Base-by-base conservation (phyloP, 805 yeast genomes). In the Cyberlindnera subsufficiens region DNA sequence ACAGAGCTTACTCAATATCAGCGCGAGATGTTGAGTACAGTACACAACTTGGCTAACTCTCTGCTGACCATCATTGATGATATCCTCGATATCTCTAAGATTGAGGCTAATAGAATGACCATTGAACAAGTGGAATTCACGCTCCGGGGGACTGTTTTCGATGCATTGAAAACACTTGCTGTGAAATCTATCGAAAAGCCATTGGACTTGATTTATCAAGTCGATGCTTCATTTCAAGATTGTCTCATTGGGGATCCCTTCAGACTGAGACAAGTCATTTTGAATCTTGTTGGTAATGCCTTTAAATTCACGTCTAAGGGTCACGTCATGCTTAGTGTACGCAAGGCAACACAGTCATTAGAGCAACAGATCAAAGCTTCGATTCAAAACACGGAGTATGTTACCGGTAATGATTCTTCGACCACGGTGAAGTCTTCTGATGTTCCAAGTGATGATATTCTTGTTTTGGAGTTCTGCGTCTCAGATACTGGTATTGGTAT, bases 81-180 rank as follows among this genome's bases (percentile, higher is more conserved):
- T 63, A 87, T 87, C 55, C 71, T 87, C 53, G 96, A 87, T 78
- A 87, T 87, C 57, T 87, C 96, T 41, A 87, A 87, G 75, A 87
- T 87, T 64, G 96, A 87, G 62, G 96, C 96, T 25, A 87, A 87
- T 63, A 73, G 95, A 64, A 88, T 87, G 96, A 87, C 95, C 0
- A 87, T 87, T 44, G 96, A 87, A 59, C 85, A 85, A 58, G 87
- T 86, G 47, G 95, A 89, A 49, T 87, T 87, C 59, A 82, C 91
- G 13, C 68, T 87, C 37, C 73, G 96, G 57, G 89, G 91, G 4
- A 87, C 95, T 0, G 90, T 86, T 3, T 87, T 87, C 60, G 96
- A 95, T 31, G 96, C 96, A 0, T 72, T 87, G 61, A 87, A 87
- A 64, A 86, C 96, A 1, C 67, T 87, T 51, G 93, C 95, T 3